phyloP scores from a whole-genome alignment of 805 yeast species.

The Saturnispora dispora region DNA sequence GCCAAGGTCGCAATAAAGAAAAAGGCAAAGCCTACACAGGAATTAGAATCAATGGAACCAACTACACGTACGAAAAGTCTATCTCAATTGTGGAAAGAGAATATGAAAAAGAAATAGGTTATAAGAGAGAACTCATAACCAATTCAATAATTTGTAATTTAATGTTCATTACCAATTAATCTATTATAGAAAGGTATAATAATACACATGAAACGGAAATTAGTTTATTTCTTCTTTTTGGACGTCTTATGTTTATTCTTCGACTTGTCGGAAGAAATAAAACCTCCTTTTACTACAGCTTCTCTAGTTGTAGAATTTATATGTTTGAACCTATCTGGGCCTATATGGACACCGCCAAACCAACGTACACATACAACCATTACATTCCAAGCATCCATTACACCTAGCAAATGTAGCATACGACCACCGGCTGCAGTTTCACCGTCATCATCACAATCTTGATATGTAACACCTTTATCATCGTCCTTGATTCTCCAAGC shows the following conservation, averaged over 20 bases:
- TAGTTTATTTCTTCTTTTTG: conserved; percentile 16
- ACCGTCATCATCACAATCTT: conserved; percentile 95
- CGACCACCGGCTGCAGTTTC: conserved; percentile 94
- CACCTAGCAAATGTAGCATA: conserved; percentile 63
- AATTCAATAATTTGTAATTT: background rate
- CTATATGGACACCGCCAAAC: conserved; percentile 88
- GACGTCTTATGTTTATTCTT: conserved; percentile 25
- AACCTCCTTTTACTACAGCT: conserved; percentile 61
- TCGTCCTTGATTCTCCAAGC: conserved; percentile 71
- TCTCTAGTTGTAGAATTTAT: conserved; percentile 85
- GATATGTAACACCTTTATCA: conserved; percentile 45
- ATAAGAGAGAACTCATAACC: background rate
- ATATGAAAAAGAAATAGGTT: conserved; percentile 3
- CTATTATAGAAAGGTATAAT: background rate
- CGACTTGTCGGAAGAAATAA: conserved; percentile 24
- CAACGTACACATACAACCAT: conserved; percentile 83
- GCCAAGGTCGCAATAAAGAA: background rate
- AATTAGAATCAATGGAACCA: conserved; percentile 10
- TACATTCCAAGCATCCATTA: conserved; percentile 74
- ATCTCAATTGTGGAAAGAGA: conserved; percentile 12
- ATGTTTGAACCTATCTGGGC: conserved; percentile 91
- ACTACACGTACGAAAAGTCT: conserved; percentile 9
- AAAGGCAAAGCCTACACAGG: background rate
- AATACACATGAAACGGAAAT: background rate
- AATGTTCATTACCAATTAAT: too few species aligned